A percentile compares a stretch with the other conserved stretches of the same genome.
Evolutionary conservation across 306 rosid genomes (phyloP).

Genomic region (Trichosanthes cucumerina): DNA sequence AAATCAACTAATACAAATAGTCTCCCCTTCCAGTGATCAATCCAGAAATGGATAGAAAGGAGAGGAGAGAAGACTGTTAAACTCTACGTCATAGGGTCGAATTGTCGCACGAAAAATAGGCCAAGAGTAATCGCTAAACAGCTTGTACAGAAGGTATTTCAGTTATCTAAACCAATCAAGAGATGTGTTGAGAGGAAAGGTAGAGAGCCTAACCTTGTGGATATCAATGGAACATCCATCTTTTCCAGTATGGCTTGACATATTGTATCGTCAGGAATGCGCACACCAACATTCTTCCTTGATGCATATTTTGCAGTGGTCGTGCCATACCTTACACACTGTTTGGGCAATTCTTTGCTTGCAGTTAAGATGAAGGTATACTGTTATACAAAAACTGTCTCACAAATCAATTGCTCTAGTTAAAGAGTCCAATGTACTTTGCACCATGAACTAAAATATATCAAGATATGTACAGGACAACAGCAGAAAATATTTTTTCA

Average conservation of each 20-base stretch:
- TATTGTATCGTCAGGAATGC: slow-evolving; percentile 76
- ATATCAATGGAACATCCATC: slow-evolving; percentile 72
- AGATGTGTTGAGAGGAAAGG: neutral
- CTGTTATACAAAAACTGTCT: slow-evolving; percentile 39
- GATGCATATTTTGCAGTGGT: slow-evolving; percentile 51
- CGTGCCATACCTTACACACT: slow-evolving; percentile 69
- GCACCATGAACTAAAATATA: neutral
- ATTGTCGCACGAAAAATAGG: neutral
- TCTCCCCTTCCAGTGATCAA: neutral
- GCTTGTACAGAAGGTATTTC: neutral
- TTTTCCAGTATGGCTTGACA: slow-evolving; percentile 75
- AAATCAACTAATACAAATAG: neutral
- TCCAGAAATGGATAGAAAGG: neutral
- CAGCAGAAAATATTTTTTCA: neutral
- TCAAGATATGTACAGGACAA: neutral
- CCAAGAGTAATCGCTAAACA: neutral
- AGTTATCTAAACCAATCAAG: neutral
- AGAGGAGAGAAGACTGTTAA: neutral
- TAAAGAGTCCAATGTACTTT: neutral
- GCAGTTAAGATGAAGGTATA: slow-evolving; percentile 90
- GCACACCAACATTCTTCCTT: slow-evolving; percentile 81
- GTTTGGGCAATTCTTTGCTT: slow-evolving; percentile 82
- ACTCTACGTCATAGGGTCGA: neutral
- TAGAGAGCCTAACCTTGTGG: slow-evolving; percentile 47
- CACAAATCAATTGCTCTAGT: slow-evolving; percentile 14